Evolutionary conservation across 2,329 filamentous ascomycete species (phyloP).

Genomic region (Cytospora paraplurivora): DNA sequence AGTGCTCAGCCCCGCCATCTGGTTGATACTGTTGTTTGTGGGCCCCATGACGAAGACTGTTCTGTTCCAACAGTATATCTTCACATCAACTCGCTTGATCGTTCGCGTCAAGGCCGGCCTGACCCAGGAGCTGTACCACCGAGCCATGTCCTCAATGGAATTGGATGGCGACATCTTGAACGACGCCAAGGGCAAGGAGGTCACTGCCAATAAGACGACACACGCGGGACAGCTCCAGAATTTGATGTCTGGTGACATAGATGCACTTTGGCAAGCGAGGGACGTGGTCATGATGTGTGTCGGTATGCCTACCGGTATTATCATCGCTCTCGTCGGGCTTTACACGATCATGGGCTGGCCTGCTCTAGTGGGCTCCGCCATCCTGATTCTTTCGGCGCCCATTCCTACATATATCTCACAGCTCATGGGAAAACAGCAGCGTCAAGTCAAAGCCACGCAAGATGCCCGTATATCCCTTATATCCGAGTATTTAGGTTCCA

Average conservation of each 20-base stretch:
- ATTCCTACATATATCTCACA: slow-evolving; percentile 53
- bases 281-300: slow-evolving; percentile 52
- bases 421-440: slow-evolving; percentile 53
- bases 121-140: slow-evolving; percentile 60
- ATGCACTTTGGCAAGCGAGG: slow-evolving; percentile 54
- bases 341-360: slow-evolving; percentile 60
- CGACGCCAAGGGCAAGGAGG: slow-evolving; percentile 33
- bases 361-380: slow-evolving; percentile 53
- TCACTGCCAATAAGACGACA: slow-evolving; percentile 29
- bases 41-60: slow-evolving; percentile 53
- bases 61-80: slow-evolving; percentile 59
- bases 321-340: slow-evolving; percentile 52
- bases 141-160: slow-evolving; percentile 58
- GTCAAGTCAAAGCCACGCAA: slow-evolving; percentile 56
- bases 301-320: slow-evolving; percentile 50
- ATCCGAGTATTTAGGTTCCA: slow-evolving; percentile 59
- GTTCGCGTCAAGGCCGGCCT: slow-evolving; percentile 59
- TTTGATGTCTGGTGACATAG: slow-evolving; percentile 61
- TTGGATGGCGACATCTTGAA: slow-evolving; percentile 57
- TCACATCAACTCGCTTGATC: slow-evolving; percentile 57
- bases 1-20: slow-evolving; percentile 39
- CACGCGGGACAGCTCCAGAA: slow-evolving; percentile 40
- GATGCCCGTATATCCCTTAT: slow-evolving; percentile 60
- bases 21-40: slow-evolving; percentile 56
- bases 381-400: slow-evolving; percentile 51